Percentiles rank a stretch among this genome's conserved stretches.
These are phyloP conservation scores for Lentithecium fluviatile DNA, from an alignment of 495 filamentous ascomycete genomes.

Conservation along the genomic window DNA sequence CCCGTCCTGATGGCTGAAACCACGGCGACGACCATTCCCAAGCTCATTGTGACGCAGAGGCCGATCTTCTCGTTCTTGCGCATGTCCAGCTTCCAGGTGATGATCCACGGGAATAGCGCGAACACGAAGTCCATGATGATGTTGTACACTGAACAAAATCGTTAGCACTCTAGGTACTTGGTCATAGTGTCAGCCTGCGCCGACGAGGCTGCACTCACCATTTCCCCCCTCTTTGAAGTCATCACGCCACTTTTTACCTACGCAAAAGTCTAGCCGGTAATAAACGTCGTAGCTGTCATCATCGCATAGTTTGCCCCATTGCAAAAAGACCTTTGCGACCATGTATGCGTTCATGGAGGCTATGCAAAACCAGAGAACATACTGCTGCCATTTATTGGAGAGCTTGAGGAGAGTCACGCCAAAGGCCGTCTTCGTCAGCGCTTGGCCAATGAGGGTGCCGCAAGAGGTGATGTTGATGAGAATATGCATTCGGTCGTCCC, in stretches of 20 bases:
- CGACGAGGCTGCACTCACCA: conserved; percentile 1
- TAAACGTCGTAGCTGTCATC: conserved; percentile 6
- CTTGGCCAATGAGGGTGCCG: conserved; percentile 7
- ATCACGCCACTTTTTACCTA: not conserved
- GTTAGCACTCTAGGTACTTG: no score
- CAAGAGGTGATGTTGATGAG: conserved; percentile 17
- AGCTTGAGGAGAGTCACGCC: conserved; percentile 14
- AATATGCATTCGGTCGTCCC: conserved; percentile 19
- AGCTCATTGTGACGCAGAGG: conserved; percentile 18
- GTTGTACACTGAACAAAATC: not conserved
- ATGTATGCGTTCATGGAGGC: conserved; percentile 11
- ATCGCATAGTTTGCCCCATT: conserved; percentile 14
- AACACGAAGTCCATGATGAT: conserved; percentile 22
- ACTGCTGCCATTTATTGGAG: conserved; percentile 3
- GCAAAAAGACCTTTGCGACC: conserved; percentile 2
- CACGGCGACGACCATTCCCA: conserved; percentile 9
- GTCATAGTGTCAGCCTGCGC: no score
- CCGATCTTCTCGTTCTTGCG: conserved; percentile 15
- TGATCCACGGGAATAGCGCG: conserved; percentile 7
- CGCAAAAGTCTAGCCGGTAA: conserved; percentile 10
- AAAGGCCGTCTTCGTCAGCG: conserved; percentile 11
- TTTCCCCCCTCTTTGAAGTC: conserved; percentile 18
- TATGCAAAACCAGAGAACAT: conserved; percentile 15
- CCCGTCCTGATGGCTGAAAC: not conserved
- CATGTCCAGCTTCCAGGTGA: conserved; percentile 17